Evolutionary conservation across 2,329 filamentous ascomycete species (phyloP), one percentile per base, ranked within the genome.

Genomic region (Beauveria sp.): DNA sequence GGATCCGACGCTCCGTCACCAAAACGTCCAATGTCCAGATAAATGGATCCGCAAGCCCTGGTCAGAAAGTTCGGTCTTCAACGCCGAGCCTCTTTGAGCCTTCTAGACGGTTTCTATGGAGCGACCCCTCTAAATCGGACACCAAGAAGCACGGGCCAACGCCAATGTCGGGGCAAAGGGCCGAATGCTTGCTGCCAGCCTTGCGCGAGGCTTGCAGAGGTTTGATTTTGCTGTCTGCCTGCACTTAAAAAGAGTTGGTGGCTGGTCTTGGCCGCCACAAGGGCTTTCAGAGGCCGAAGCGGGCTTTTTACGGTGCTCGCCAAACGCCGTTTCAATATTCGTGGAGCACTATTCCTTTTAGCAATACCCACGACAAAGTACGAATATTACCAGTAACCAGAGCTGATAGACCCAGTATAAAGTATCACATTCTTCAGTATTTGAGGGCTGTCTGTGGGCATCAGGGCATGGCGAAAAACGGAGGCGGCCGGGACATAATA

Each of bases 81-180:
- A 47, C 24, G 46, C 54, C 54, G 41, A 20, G 18, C 24, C 14
- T 10, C 8, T 48, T 12, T n/a, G 12, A 20, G 37, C 16, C 41
- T 55, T 55, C 54, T 55, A 55, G 54, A 55, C 28, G 22, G n/a
- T 30, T 55, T 55, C 54, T 47, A 43, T 46, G 54, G 54, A 55
- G 54, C 54, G 24, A 37, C 40, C 26, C 24, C 54, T 37, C 34
- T 14, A 8, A 55, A 55, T 55, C 54, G 54, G 54, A 46, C 34
- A 37, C 34, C 26, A 55, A 30, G 7, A 37, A 34, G 24, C 26
- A 46, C 24, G 28, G 26, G 40, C 24, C 24, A 55, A 34, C 53
- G 40, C 54, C 54, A 47, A 22, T 24, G n/a, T 55, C 41, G 54
- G 54, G 54, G 54, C 41, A 55, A 55, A 55, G 54, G 54, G 41